phyloP scores from a whole-genome alignment of 2,329 filamentous ascomycete species.

The Diaporthe sp. region DNA sequence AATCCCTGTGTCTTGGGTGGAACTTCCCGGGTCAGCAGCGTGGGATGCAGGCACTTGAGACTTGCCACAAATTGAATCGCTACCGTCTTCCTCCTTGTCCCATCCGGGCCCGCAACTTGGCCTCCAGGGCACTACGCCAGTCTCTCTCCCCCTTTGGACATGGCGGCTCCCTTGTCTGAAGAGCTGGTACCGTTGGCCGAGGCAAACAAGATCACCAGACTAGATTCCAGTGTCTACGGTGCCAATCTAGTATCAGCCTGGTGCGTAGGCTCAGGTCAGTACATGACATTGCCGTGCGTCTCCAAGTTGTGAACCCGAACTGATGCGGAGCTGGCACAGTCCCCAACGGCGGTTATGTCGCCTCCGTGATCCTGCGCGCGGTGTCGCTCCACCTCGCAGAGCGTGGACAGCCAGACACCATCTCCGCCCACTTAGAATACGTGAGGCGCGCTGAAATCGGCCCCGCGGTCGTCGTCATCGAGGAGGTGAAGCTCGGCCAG shows the following conservation, averaged over 20 bases:
- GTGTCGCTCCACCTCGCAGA: background rate
- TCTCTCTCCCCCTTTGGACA: background rate
- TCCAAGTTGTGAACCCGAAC: background rate
- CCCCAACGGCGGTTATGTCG: conserved; percentile 3
- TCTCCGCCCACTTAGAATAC: background rate
- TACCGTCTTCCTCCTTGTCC: no score
- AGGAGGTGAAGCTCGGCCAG: conserved; percentile 1
- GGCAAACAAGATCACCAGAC: background rate
- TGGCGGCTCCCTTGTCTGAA: background rate
- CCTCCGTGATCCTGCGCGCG: background rate
- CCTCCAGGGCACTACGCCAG: background rate
- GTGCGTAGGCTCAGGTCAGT: background rate
- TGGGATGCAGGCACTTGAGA: no score
- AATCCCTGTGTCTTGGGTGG: no score
- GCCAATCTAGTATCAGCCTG: background rate
- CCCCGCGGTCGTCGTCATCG: background rate
- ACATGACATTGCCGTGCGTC: background rate
- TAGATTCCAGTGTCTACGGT: background rate
- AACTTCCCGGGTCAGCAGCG: no score
- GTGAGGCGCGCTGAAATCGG: background rate
- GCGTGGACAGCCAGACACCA: background rate
- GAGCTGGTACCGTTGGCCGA: conserved; percentile 1
- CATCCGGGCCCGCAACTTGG: background rate
- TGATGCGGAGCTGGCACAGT: background rate
- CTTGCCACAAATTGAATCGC: no score